These are phyloP conservation scores for Wickerhamiella parazyma DNA, from an alignment of 805 yeast species.

Conservation along the genomic window DNA sequence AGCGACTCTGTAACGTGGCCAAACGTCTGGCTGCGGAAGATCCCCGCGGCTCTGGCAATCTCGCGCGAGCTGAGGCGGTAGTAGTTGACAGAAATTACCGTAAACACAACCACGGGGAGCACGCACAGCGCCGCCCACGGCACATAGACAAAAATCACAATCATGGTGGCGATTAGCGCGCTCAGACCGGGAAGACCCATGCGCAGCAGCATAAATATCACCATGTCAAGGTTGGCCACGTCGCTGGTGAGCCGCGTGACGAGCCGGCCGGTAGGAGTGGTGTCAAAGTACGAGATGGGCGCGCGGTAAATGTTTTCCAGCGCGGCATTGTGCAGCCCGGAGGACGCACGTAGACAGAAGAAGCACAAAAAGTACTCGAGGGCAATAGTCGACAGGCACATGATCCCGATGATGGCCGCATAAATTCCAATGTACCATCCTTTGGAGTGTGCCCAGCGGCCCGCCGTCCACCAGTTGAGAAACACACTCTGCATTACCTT, in stretches of 20 bases:
- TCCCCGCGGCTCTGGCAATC: conserved; percentile 59
- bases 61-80: conserved; percentile 66
- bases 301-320: conserved; percentile 51
- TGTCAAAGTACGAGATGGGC: conserved; percentile 72
- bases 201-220: conserved; percentile 55
- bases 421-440: conserved; percentile 57
- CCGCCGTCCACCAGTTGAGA: conserved; percentile 63
- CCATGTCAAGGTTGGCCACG: conserved; percentile 71
- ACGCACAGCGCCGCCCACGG: conserved; percentile 55
- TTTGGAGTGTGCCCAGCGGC: conserved; percentile 36
- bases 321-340: conserved; percentile 47
- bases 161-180: conserved; percentile 46
- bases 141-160: conserved; percentile 53
- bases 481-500: conserved; percentile 25
- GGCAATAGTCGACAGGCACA: conserved; percentile 5
- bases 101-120: conserved; percentile 40
- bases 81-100: conserved; percentile 33
- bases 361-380: conserved; percentile 26
- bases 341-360: conserved; percentile 44
- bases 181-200: conserved; percentile 41
- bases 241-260: conserved; percentile 79
- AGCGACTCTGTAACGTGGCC: conserved; percentile 58
- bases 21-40: conserved; percentile 55
- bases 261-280: conserved; percentile 78
- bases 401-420: conserved; percentile 36